Percentiles rank a stretch among this genome's conserved stretches.
phyloP scores from a whole-genome alignment of 1,139 yeast species.

The Yamadazyma mexicana region DNA sequence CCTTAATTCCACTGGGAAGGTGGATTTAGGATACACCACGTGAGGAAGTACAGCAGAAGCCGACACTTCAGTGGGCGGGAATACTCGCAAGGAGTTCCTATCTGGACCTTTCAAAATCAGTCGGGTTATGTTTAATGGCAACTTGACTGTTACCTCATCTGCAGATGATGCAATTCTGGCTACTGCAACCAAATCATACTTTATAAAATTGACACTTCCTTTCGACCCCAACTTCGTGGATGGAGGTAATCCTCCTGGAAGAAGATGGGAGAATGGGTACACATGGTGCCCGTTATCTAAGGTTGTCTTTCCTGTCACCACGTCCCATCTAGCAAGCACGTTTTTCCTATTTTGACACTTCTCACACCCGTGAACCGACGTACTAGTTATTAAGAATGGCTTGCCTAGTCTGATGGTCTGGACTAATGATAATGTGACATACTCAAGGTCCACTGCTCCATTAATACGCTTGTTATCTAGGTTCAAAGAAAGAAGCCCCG shows the following conservation, averaged over 20 bases:
- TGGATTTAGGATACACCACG: slow-evolving; percentile 83
- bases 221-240: slow-evolving; percentile 62
- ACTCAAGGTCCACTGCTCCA: slow-evolving; percentile 41
- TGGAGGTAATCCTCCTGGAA: slow-evolving; percentile 91
- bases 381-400: slow-evolving; percentile 62
- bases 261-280: slow-evolving; percentile 88
- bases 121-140: slow-evolving; percentile 76
- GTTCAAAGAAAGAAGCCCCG: slow-evolving; percentile 60
- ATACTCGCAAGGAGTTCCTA: slow-evolving; percentile 81
- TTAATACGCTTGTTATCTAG: background rate
- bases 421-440: slow-evolving; percentile 63
- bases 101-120: slow-evolving; percentile 83
- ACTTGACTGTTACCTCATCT: slow-evolving; percentile 42
- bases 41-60: slow-evolving; percentile 87
- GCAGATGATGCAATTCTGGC: slow-evolving; percentile 24
- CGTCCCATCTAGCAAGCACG: slow-evolving; percentile 87
- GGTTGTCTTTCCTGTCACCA: slow-evolving; percentile 55
- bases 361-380: slow-evolving; percentile 50
- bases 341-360: slow-evolving; percentile 56
- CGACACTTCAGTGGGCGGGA: slow-evolving; percentile 92
- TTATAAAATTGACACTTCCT: slow-evolving; percentile 54
- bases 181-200: slow-evolving; percentile 74
- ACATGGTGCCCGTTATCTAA: slow-evolving; percentile 72
- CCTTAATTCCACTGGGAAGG: slow-evolving; percentile 78
- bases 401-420: slow-evolving; percentile 68